Evolutionary conservation across 345 rosid species (phyloP), one percentile per base, ranked within the genome.

Genomic region (Brassica incana): DNA sequence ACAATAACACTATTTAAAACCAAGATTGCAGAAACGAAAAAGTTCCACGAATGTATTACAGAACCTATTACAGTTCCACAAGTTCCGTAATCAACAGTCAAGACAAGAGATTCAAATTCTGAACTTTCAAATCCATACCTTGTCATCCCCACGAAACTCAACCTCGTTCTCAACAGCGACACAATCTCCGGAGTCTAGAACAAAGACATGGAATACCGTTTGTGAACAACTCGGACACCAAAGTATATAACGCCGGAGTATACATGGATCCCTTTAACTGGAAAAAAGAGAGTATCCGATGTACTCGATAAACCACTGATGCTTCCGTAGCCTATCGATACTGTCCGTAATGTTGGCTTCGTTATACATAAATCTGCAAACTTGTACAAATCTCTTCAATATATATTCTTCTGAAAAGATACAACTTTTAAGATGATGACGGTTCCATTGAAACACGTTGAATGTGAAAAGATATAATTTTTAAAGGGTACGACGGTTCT

Each of bases 331-430:
- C 85, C 86, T 71, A 90, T 71, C 3, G 83, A 23, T 23, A 23
- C 25, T 83, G 14, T 97, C 97, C 1, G 94, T 78, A 8, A 91
- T 92, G 74, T 89, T 91, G 61, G 75, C 77, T 18, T 93, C 92
- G 84, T 91, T 91, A 79, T 90, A 10, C 12, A 2, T 43, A 43
- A 40, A 10, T 10, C 52, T 8, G 14, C 3, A 43, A 43, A 9
- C 52, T 5, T 43, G 2, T 10, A 43, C 11, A 43, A 43, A 23
- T 43, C 52, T 10, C n/a, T 11, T 43, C n/a, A 43, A 43, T 43
- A 10, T 43, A 43, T 43, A 9, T 10, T 7, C 52, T 43, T 43
- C n/a, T 43, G 52, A 11, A 43, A 43, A 3, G 52, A 43, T 43
- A 11, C 52, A 43, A 43, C 48, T 40, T 6, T 40, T 9, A 43